phyloP scores from a whole-genome alignment of 139 green algal genomes.

The Chlamydomonas applanata region DNA sequence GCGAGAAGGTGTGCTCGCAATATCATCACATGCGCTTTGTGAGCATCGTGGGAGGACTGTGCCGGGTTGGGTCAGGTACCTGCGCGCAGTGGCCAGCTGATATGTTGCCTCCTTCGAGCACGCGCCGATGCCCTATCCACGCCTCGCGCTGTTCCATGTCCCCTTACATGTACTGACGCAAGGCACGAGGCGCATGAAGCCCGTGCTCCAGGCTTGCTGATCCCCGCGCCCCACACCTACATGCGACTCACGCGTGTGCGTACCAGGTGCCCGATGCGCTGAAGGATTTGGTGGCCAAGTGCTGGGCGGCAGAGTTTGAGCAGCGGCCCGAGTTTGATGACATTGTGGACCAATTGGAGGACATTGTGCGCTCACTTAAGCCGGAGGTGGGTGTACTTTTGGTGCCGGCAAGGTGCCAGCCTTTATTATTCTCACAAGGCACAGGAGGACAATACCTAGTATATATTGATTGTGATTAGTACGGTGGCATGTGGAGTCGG shows the following conservation, averaged over 20 bases:
- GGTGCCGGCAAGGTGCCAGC: too few species aligned
- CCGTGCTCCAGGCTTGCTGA: not conserved
- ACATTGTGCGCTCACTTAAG: not conserved
- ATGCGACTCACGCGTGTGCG: not conserved
- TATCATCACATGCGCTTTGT: not conserved
- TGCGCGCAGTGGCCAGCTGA: too few species aligned
- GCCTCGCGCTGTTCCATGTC: not conserved
- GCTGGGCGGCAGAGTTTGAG: constrained; percentile 53
- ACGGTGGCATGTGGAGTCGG: too few species aligned
- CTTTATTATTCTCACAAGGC: too few species aligned
- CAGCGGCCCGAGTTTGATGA: constrained; percentile 1
- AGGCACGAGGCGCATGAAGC: too few species aligned
- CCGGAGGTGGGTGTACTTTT: not conserved
- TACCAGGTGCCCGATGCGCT: constrained; percentile 38
- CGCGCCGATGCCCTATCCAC: not conserved
- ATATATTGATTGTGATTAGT: too few species aligned
- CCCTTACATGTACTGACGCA: not conserved
- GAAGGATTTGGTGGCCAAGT: constrained; percentile 51
- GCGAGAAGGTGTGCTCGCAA: constrained; percentile 2
- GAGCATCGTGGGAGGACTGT: too few species aligned
- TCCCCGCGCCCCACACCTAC: not conserved
- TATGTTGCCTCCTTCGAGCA: too few species aligned
- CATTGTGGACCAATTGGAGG: not conserved
- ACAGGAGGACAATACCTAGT: too few species aligned
- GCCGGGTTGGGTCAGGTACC: not conserved